These are phyloP conservation scores for Nasturtium officinale DNA, from an alignment of 345 rosid species.

Conservation along the genomic window DNA sequence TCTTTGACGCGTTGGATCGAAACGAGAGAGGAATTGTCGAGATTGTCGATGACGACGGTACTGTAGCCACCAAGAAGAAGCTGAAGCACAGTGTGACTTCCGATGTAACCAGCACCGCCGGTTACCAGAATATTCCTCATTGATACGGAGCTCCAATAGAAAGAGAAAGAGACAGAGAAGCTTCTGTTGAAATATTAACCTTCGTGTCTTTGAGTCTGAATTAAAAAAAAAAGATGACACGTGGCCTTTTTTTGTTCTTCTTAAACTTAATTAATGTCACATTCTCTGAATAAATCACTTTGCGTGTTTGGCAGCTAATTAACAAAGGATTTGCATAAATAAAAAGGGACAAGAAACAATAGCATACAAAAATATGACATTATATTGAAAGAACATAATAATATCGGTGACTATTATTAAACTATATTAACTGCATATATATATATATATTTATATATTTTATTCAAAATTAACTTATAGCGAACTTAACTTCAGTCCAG, in stretches of 20 bases:
- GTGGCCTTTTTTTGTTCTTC: slow-evolving; percentile 30
- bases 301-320: slow-evolving; percentile 24
- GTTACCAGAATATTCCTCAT: slow-evolving; percentile 66
- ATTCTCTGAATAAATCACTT: slow-evolving; percentile 15
- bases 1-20: slow-evolving; percentile 66
- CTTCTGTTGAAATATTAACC: slow-evolving; percentile 20
- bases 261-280: slow-evolving; percentile 13
- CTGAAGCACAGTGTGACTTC: slow-evolving; percentile 96
- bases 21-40: slow-evolving; percentile 71
- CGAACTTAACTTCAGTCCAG: too few species aligned
- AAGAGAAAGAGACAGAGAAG: slow-evolving; percentile 42
- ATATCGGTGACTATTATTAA: slow-evolving; percentile 34
- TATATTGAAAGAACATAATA: background rate
- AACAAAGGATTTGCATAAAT: slow-evolving; percentile 1
- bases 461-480: slow-evolving; percentile 29
- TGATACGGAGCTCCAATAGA: slow-evolving; percentile 41
- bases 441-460: too few species aligned
- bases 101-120: slow-evolving; percentile 99
- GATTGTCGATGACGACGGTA: slow-evolving; percentile 80
- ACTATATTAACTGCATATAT: too few species aligned
- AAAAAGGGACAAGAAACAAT: too few species aligned
- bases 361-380: background rate
- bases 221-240: slow-evolving; percentile 28
- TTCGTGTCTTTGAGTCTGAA: background rate
- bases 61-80: slow-evolving; percentile 69